Evolutionary conservation across 2,329 filamentous ascomycete genomes (phyloP), one percentile per base, ranked within the genome.

Genomic region (Alternaria panax): DNA sequence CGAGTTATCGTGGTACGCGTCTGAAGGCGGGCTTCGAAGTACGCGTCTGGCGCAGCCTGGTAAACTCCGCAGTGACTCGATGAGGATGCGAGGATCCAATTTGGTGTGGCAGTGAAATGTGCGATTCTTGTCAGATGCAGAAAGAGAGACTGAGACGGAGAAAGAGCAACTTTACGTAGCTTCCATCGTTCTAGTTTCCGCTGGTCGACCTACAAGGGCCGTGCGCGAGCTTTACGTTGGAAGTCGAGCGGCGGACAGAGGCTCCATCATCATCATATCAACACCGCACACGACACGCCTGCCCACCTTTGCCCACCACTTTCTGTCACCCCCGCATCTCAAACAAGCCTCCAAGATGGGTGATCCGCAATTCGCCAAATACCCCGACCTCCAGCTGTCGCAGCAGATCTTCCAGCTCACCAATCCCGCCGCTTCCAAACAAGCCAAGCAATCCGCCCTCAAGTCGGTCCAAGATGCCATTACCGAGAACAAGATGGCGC

Each of bases 381-480:
- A 90, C 83, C 92, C 92, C 63, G 84, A 92, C 80, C 87, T 95
- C 77, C 87, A 91, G 70, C 86, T 96, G 73, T 87, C 91, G 64
- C 92, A 95, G 83, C 88, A 93, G 78, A 91, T 95, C 80, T 95
- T 95, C 83, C 90, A 90, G 75, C 86, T 95, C 82, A 92, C 91
- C 76, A 93, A 93, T 80, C 87, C 90, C 69, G 90, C 91, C 69
- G 87, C 91, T 70, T 81, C 88, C 60, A 85, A 86, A 75, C 80
- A 85, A 59, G 78, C 82, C 64, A 92, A 93, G 80, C 88, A 93
- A 80, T 80, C 86, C 56, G 88, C 92, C 38, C 84, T 89, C 67
- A 91, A 92, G 80, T 84, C 84, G 62, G 84, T 96, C 59, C 90
- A 93, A 83, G 89, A 93, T 86, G 91, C 90, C 79, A 94, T 96